A percentile compares a stretch with the other conserved stretches of the same genome.
phyloP scores from a whole-genome alignment of 257 asterid genomes.

The Fraxinus anomala region DNA sequence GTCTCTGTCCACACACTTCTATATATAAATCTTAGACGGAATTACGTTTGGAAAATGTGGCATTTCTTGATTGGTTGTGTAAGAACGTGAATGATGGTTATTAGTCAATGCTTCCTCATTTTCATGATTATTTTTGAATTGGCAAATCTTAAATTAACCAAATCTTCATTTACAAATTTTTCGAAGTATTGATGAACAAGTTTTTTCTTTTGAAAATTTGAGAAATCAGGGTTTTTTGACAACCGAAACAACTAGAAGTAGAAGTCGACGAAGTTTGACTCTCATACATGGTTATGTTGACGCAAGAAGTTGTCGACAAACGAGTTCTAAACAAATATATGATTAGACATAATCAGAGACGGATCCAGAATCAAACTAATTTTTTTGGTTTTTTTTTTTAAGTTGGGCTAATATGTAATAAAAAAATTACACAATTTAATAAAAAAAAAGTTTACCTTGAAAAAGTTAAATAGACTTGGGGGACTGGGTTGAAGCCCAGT shows the following conservation, averaged over 20 bases:
- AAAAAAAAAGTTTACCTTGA: no score
- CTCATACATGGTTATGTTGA: no score
- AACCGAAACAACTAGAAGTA: background rate
- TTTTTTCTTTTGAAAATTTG: background rate
- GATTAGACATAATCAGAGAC: no score
- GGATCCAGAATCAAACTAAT: no score
- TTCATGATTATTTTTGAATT: slow-evolving; percentile 23
- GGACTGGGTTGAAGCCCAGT: no score
- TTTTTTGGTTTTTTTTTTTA: no score
- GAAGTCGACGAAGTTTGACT: background rate
- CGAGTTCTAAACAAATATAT: no score
- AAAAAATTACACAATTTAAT: no score
- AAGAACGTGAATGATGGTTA: slow-evolving; percentile 34
- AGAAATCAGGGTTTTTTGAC: background rate
- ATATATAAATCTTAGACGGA: slow-evolving; percentile 27
- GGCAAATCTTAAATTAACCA: background rate
- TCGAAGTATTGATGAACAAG: background rate
- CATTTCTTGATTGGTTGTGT: slow-evolving; percentile 34
- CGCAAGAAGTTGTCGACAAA: background rate
- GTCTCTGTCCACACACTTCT: slow-evolving; percentile 27
- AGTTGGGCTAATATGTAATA: no score
- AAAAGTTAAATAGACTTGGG: no score
- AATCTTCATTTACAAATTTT: background rate
- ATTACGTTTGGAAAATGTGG: slow-evolving; percentile 52
- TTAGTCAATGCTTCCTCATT: slow-evolving; percentile 36